A percentile compares a stretch with the other conserved stretches of the same genome.
Conservation (phyloP, 1,284 basidiomycete genomes). For the Coriolopsis trogii region DNA sequence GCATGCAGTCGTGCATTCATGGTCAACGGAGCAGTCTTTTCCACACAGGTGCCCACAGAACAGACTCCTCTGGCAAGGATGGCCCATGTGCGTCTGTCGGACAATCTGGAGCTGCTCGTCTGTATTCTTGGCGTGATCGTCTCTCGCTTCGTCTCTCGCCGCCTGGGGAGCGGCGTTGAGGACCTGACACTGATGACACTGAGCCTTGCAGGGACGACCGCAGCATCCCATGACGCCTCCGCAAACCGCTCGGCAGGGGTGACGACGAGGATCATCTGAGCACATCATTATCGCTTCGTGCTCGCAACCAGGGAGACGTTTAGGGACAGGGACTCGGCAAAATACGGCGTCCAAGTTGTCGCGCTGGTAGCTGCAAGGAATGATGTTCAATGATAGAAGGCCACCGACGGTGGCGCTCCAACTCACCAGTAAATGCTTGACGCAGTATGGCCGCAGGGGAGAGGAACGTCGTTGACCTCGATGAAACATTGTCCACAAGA, state of each 20-base stretch:
- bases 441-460: conserved; percentile 70
- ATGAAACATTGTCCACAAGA: conserved; percentile 62
- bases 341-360: conserved; percentile 46
- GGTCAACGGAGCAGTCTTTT: conserved; percentile 51
- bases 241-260: conserved; percentile 50
- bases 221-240: conserved; percentile 55
- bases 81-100: conserved; percentile 45
- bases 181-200: conserved; percentile 55
- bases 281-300: conserved; percentile 53
- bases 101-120: conserved; percentile 10
- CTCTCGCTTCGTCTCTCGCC: conserved; percentile 9
- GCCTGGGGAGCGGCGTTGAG: conserved; percentile 21
- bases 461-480: conserved; percentile 44
- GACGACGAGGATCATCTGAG: conserved; percentile 41
- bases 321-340: conserved; percentile 50
- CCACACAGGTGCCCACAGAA: conserved; percentile 64
- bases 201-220: conserved; percentile 49
- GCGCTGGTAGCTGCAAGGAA: conserved; percentile 46
- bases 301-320: conserved; percentile 58
- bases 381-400: no score
- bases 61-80: conserved; percentile 54
- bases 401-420: no score
- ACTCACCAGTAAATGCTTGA: conserved; percentile 57
- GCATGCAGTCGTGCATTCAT: conserved; percentile 54
- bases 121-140: conserved; percentile 9